Evolutionary conservation across 2,329 filamentous ascomycete species (phyloP), one percentile per base, ranked within the genome.

Genomic region (Stachybotrys elegans): DNA sequence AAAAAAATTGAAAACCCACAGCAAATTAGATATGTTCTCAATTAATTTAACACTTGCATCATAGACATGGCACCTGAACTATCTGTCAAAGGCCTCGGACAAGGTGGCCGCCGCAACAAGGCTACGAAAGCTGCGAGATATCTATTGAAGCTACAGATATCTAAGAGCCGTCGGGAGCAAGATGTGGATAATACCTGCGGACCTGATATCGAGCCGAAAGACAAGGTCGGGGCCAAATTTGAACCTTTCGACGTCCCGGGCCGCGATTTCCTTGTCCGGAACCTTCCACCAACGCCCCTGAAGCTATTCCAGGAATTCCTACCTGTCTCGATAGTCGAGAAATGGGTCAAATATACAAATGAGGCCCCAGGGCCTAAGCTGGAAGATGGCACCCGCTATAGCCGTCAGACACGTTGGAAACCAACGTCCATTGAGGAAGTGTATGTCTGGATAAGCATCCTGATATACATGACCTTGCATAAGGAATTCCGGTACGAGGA

Each of bases 271-370:
- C 31, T 23, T 27, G 34, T 43, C 41, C 29, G 16, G 14, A 7
- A 36, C 16, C 41, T 43, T 22, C 41, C 41, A 29, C 41, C 20
- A 36, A 43, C 32, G 32, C 41, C 40, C 14, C 31, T 43, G 20
- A 6, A 43, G 40, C 40, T 43, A 35, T 43, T 43, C 40, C 27
- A 43, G 41, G 29, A 27, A 23, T 43, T 43, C 32, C 31, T 43
- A 20, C 41, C 41, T 36, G 34, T 37, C 22, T 43, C 17, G 14
- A 22, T 27, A 23, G 31, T 43, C 20, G 31, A 43, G 16, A 36
- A 29, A 43, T 43, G 41, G 41, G 23, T 43, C 23, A 21, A 27
- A 16, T 43, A 43, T 34, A 37, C 29, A 16, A 37, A 43, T 19
- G 17, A 22, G 17, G 35, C 35, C 20, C 17, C 35, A 37, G 35